A percentile compares a stretch with the other conserved stretches of the same genome.
Conservation (phyloP, 305 asterid genomes). For the Salvia sclarea region DNA sequence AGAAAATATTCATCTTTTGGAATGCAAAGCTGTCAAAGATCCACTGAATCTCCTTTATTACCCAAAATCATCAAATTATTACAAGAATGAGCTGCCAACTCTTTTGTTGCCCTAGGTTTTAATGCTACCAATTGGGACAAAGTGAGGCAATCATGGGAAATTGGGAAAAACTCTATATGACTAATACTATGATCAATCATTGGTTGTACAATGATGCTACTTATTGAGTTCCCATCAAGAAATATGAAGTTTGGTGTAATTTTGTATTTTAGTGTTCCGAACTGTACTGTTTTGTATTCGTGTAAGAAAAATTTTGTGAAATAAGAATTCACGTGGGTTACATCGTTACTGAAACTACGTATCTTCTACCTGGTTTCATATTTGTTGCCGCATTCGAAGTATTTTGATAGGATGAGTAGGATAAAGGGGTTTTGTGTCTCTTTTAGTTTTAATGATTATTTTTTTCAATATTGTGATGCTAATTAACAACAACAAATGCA, state of each 20-base stretch:
- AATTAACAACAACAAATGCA: background rate
- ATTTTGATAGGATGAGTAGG: too few species aligned
- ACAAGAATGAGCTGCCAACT: conserved; percentile 33
- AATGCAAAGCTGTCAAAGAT: conserved; percentile 36
- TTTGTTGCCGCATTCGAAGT: background rate
- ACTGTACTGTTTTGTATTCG: conserved; percentile 9
- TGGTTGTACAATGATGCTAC: background rate
- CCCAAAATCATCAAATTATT: conserved; percentile 31
- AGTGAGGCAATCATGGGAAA: conserved; percentile 20
- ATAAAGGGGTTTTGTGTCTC: background rate
- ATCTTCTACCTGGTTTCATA: background rate
- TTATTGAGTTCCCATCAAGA: conserved; percentile 9
- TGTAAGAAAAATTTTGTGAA: conserved; percentile 8
- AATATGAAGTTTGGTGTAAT: background rate
- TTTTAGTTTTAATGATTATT: too few species aligned
- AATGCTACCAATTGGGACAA: conserved; percentile 20
- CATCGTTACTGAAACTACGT: conserved; percentile 9
- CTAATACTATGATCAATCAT: conserved; percentile 29
- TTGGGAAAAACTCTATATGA: conserved; percentile 24
- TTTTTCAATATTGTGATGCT: background rate
- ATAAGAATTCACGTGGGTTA: conserved; percentile 9
- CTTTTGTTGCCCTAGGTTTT: conserved; percentile 21
- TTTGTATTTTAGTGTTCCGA: background rate
- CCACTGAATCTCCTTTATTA: conserved; percentile 29
- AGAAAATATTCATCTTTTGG: conserved; percentile 34